A percentile compares a stretch with the other conserved stretches of the same genome.
These are phyloP conservation scores for Penicillium sp. DNA, from an alignment of 2,329 filamentous ascomycete genomes.

Conservation along the genomic window DNA sequence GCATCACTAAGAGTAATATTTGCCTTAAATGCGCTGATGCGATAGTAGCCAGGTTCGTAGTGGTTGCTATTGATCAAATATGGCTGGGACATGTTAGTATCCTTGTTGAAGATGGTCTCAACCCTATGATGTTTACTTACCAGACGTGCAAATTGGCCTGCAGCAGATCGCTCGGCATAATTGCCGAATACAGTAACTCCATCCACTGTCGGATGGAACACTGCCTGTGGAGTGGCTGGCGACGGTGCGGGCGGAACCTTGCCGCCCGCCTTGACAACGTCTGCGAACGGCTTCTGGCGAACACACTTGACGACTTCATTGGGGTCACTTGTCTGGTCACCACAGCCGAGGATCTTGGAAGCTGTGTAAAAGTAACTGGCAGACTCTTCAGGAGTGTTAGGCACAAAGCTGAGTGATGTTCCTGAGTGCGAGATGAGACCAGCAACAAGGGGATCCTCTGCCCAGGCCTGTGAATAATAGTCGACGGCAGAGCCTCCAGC, in stretches of 20 bases:
- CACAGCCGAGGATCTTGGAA: conserved; percentile 42
- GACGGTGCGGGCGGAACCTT: conserved; percentile 34
- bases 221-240: conserved; percentile 26
- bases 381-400: conserved; percentile 37
- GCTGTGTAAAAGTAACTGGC: conserved; percentile 46
- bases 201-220: conserved; percentile 47
- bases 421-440: conserved; percentile 41
- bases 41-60: conserved; percentile 51
- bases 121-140: conserved; percentile 11
- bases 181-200: conserved; percentile 43
- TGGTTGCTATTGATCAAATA: conserved; percentile 46
- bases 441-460: conserved; percentile 36
- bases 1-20: conserved; percentile 41
- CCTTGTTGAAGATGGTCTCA: neutral
- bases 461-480: conserved; percentile 34
- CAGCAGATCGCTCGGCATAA: conserved; percentile 35
- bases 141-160: conserved; percentile 41
- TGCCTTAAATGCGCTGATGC: conserved; percentile 43
- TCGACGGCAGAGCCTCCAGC: conserved; percentile 38
- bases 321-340: conserved; percentile 20
- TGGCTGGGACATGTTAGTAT: conserved; percentile 28
- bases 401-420: conserved; percentile 45
- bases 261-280: conserved; percentile 39
- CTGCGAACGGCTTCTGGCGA: conserved; percentile 35
- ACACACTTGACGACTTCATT: conserved; percentile 39